These are phyloP conservation scores for Aspergillus conjunctus DNA, from an alignment of 495 filamentous ascomycete species.

Conservation along the genomic window DNA sequence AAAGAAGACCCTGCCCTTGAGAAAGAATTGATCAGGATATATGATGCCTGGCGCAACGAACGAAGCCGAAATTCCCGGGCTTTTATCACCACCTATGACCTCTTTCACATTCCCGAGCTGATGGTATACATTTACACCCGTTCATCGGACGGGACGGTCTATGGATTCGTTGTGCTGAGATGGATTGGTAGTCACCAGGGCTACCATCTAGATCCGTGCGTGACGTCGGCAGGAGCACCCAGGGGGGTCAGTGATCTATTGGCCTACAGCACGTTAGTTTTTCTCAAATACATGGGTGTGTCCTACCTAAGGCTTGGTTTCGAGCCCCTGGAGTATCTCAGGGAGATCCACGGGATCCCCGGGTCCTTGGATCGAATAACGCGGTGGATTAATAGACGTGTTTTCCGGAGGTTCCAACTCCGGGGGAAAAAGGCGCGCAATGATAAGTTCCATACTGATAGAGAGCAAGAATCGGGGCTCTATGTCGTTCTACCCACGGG, in stretches of 20 bases:
- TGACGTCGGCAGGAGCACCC: constrained; percentile 38
- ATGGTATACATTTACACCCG: constrained; percentile 50
- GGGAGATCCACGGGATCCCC: constrained; percentile 37
- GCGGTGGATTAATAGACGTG: constrained; percentile 30
- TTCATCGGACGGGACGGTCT: constrained; percentile 30
- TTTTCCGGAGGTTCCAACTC: constrained; percentile 38
- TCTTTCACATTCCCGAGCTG: constrained; percentile 40
- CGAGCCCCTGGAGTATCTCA: constrained; percentile 37
- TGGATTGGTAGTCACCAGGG: constrained; percentile 37
- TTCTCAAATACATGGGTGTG: constrained; percentile 32
- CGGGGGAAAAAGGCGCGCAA: constrained; percentile 47
- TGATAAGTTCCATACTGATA: constrained; percentile 46
- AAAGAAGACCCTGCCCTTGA: constrained; percentile 35
- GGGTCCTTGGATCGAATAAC: constrained; percentile 29
- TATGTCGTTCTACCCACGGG: constrained; percentile 42
- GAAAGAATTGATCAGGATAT: constrained; percentile 36
- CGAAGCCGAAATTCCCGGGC: constrained; percentile 37
- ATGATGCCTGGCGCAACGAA: constrained; percentile 42
- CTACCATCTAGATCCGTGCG: constrained; percentile 49
- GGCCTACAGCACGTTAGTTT: constrained; percentile 40
- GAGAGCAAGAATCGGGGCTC: constrained; percentile 33
- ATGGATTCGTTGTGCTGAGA: constrained; percentile 46
- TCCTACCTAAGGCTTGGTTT: constrained; percentile 46
- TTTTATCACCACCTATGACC: constrained; percentile 49
- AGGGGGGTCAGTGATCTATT: constrained; percentile 46